These are phyloP conservation scores for Phytophthora cajani DNA, from an alignment of 352 stramenopile genomes.

Conservation along the genomic window DNA sequence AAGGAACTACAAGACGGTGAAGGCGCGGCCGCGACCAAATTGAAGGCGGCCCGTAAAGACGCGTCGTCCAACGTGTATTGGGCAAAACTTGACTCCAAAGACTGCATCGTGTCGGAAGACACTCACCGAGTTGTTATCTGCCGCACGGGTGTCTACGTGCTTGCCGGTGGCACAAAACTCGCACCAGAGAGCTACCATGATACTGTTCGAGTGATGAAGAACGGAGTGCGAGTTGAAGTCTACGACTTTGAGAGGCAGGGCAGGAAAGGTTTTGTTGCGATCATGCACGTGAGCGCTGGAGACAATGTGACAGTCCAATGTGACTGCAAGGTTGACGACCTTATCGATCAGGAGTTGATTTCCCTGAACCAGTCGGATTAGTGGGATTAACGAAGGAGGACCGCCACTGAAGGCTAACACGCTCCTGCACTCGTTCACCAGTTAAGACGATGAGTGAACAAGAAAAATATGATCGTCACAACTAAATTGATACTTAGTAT, in stretches of 20 bases:
- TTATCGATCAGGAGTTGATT: not conserved
- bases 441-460: no score
- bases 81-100: not conserved
- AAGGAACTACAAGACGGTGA: not conserved
- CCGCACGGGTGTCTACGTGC: not conserved
- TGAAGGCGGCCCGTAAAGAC: not conserved
- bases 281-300: not conserved
- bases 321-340: not conserved
- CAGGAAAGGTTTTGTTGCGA: not conserved
- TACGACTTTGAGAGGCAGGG: not conserved
- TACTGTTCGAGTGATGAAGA: not conserved
- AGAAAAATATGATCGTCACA: no score
- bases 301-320: not conserved
- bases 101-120: not conserved
- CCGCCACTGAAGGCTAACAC: not conserved
- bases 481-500: no score
- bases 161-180: not conserved
- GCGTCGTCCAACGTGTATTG: not conserved
- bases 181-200: not conserved
- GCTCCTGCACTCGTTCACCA: no score
- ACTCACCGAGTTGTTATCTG: not conserved
- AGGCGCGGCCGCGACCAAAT: not conserved
- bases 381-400: not conserved
- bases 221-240: not conserved
- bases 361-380: not conserved